Base-by-base conservation (phyloP, 2,329 filamentous ascomycete species). In the Colletotrichum orchidophilum region DNA sequence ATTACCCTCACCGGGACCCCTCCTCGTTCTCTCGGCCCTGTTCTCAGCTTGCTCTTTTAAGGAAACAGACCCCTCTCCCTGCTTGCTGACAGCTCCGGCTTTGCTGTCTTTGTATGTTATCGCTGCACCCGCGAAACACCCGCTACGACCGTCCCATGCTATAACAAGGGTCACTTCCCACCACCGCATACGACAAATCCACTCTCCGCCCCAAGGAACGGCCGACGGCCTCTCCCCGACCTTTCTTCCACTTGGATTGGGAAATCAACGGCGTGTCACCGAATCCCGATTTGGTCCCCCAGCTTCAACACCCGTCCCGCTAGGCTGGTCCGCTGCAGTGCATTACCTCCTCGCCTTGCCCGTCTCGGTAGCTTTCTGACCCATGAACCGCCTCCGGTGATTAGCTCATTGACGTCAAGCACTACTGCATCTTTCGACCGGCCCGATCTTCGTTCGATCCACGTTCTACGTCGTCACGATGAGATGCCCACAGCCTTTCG, bases 401-500 rank as follows among this genome's bases (percentile, higher is more conserved):
- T 18, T 24, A 53, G 24, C 53, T 53, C 26, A 18, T 59, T 58
- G 53, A 68, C 64, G 42, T 53, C 46, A 49, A 42, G 31, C 54
- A 18, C 39, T 52, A 52, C 33, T 53, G 31, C 27, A 12, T 31
- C 33, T 39, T 26, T 42, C 5, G 18, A 33, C 26, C 21, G 50
- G 13, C 31, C 35, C 39, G 5, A 18, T 31, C 24, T 26, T 27
- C 46, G 27, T 21, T 24, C 35, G 8, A 13, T 21, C 50, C 27
- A 39, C 5, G 11, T 29, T 57, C 31, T 39, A 24, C 39, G 18
- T 27, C 35, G 33, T 63, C 60, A 66, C 42, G n/a, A 74, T 74
- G 73, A 58, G 50, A 54, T 67, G 55, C 46, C 54, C 67, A 2
- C 59, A 73, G 52, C 54, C 71, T 13, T 73, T 77, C 70, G 71